Evolutionary conservation across 1,139 yeast species (phyloP).

Genomic region (Yarrowia galli): DNA sequence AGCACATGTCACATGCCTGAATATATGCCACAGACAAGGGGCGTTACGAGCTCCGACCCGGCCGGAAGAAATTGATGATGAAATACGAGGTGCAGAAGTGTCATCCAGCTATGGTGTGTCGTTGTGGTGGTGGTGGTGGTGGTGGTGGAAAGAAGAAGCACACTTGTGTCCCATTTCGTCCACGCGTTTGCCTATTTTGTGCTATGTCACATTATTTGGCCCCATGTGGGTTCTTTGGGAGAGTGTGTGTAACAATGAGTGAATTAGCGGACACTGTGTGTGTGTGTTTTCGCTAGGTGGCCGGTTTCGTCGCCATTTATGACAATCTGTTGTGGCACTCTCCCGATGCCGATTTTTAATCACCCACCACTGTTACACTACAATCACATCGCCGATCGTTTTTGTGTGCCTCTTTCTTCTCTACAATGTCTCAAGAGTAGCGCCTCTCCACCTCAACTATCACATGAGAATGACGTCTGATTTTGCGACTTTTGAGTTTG

Average conservation of each 20-base stretch:
- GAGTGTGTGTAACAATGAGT: background rate
- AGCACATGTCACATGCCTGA: conserved; percentile 15
- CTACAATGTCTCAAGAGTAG: conserved; percentile 27
- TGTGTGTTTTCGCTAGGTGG: too few relatives aligned
- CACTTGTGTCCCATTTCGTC: conserved; percentile 6
- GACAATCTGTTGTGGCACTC: too few relatives aligned
- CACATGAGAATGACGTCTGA: conserved; percentile 37
- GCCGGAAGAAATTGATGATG: background rate
- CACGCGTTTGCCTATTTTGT: conserved; percentile 1
- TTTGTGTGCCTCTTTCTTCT: background rate
- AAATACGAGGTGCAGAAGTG: conserved; percentile 24
- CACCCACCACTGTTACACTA: background rate
- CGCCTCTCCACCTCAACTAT: conserved; percentile 31
- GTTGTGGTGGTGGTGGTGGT: background rate
- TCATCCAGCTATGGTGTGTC: background rate
- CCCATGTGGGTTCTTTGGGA: background rate
- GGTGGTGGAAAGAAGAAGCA: too few relatives aligned
- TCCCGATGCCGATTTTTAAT: background rate
- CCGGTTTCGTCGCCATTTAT: too few relatives aligned
- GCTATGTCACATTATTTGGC: background rate
- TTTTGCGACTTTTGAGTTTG: conserved; percentile 23
- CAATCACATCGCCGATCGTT: conserved; percentile 30
- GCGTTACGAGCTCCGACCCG: background rate
- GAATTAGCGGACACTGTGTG: background rate
- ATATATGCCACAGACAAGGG: background rate